Evolutionary conservation across 495 filamentous ascomycete species (phyloP), one percentile per base, ranked within the genome.

Genomic region (Neurospora sublineolata): DNA sequence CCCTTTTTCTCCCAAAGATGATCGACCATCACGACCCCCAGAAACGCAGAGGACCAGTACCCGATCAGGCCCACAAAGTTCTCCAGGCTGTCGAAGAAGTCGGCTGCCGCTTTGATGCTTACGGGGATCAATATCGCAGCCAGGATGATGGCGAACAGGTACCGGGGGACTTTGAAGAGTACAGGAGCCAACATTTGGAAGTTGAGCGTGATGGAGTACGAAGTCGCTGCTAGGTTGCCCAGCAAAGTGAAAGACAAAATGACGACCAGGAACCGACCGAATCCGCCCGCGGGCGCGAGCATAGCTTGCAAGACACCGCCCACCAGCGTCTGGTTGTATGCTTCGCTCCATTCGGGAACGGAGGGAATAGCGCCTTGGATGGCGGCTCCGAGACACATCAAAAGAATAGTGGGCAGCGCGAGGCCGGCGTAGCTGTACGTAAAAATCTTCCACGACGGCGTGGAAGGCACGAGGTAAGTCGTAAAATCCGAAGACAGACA

Each of bases 281-380:
- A 89, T 0, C 83, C 85, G 14, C 84, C 85, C 3, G 82, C 81
- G 10, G 84, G 83, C 5, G 79, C 76, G 6, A 88, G 76, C 80
- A 89, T 87, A 5, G 86, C 86, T 2, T 82, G 86, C 30, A 89
- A 78, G 10, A 87, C 83, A 37, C 87, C 87, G 69, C 85, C 85
- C 6, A 86, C 84, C 4, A 83, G 80, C 27, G 82, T 82, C 18
- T 74, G 67, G 10, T 82, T 77, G 76, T 85, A 88, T 39, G 80
- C 86, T 7, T 71, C 80, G 60, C 77, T 75, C 87, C 84, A 88
- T 67, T 68, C 77, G 27, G 81, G 80, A 20, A 79, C 76, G 73
- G 75, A 80, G 46, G 76, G 74, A 27, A 84, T 81, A 0, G 84
- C 80, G 3, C 83, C 84, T 18, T 78, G 83, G 23, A 89, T 86